Evolutionary conservation across 768 basidiomycete species (phyloP), one percentile per base, ranked within the genome.

Genomic region (Phylloporus sp.): DNA sequence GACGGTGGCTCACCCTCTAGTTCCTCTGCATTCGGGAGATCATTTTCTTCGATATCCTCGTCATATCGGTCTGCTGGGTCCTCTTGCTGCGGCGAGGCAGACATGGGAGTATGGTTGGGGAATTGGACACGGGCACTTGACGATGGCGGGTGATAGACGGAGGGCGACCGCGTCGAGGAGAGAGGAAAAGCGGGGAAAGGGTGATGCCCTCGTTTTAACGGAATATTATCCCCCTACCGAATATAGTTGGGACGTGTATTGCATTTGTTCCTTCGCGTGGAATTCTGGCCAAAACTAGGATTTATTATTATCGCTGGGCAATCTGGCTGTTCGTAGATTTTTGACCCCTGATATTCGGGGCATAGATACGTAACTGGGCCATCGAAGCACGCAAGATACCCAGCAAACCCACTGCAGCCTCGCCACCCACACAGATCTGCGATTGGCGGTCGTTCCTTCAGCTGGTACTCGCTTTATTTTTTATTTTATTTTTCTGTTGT

Each of bases 181-280:
- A 67, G 68, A 68, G 68, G 64, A 71, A 79, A 76, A 74, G 73
- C 78, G 80, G 80, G 76, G 73, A 76, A 77, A 81, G 74, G 72
- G 71, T 75, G 69, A 69, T 69, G 71, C 70, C 68, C 77, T 78
- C 78, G 80, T 81, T 86, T 87, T 86, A 84, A 80, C 79, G 77
- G 58, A 80, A 78, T 76, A 71, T 62, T 76, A 78, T 74, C 71
- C 73, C 71, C 74, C 76, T 78, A 72, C 81, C 81, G 79, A 76
- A 81, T 81, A 71, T 81, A 81, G 81, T 76, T 75, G 73, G 69
- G 69, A 72, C 72, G 69, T 75, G 74, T 80, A 80, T 63, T 63
- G 59, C 60, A 67, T 65, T 80, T 81, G 74, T 82, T 75, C 72
- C 66, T 75, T 79, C 77, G 80, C 78, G 77, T 80, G 78, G 72